Base-by-base conservation (phyloP, 106 monocot species). In the Dactylorhiza incarnata region DNA sequence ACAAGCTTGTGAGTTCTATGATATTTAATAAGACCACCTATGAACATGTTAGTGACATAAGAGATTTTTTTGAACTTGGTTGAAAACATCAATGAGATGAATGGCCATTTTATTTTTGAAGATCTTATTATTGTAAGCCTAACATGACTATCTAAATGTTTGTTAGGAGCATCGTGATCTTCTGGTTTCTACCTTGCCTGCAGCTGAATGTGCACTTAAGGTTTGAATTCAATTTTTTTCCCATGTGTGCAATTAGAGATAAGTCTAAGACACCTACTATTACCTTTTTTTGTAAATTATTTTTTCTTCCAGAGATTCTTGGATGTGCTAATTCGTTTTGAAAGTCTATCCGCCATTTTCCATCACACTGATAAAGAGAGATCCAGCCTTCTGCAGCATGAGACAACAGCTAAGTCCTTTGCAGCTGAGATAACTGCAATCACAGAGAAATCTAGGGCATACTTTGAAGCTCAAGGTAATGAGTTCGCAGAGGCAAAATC, bases 91-190 rank as follows among this genome's bases (percentile, higher is more conserved):
- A 16, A 6, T 66, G 29, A 7, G 15, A 15, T 45, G 68, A 68
- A 45, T 45, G 14, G 13, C 15, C 43, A 45, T 68, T 8, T 43
- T 68, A 37, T 19, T 71, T 72, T 49, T 72, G 9, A 72, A 5
- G 9, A 72, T 48, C 49, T 49, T 20, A 72, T 49, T 0, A 45
- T 48, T 72, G 49, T 72, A 22, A 44, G 72, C 48, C 49, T 48
- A 3, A 49, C 48, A 72, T 49, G 49, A 48, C 49, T 49, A 72
- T 49, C 22, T 48, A 12, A 72, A 72, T 11, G n/a, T 48, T 72
- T 72, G 10, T 20, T 82, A 99, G 99, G 99, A 99, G 83, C 89
- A 99, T 88, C 94, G 88, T 81, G 99, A 94, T 91, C 94, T 99
- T 79, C 76, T 99, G 72, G 45, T 90, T 63, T 53, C 89, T 75